Percentiles rank a stretch among this genome's conserved stretches.
These are phyloP conservation scores for Begonia loranthoides DNA, from an alignment of 306 rosid species.

Conservation along the genomic window DNA sequence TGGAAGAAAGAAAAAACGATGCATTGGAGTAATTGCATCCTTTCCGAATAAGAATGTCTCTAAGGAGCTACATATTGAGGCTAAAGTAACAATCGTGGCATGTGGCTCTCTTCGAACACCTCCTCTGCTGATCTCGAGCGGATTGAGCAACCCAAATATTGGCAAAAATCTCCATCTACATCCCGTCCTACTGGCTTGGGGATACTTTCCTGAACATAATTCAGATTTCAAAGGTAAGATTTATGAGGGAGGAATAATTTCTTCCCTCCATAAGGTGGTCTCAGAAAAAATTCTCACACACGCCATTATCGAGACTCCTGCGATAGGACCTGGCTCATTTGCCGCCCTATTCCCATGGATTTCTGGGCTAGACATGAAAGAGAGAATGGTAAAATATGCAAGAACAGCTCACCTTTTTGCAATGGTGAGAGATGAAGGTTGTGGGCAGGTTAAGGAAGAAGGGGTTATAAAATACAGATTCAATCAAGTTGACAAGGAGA, in stretches of 20 bases:
- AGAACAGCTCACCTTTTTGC: constrained; percentile 69
- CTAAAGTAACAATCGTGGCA: constrained; percentile 62
- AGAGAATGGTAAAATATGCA: constrained; percentile 42
- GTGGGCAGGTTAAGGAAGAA: constrained; percentile 51
- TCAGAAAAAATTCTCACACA: constrained; percentile 25
- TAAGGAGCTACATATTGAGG: constrained; percentile 58
- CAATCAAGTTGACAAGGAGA: constrained; percentile 45
- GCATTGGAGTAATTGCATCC: constrained; percentile 58
- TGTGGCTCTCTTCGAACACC: constrained; percentile 73
- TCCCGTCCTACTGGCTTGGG: constrained; percentile 64
- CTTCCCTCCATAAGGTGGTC: constrained; percentile 53
- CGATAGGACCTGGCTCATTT: constrained; percentile 60
- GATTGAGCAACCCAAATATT: constrained; percentile 54
- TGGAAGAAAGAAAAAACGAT: constrained; percentile 30
- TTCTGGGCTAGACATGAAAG: constrained; percentile 62
- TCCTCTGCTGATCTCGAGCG: constrained; percentile 65
- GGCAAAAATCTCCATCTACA: constrained; percentile 82
- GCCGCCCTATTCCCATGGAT: constrained; percentile 61
- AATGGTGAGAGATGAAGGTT: constrained; percentile 63
- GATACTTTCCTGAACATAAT: constrained; percentile 54
- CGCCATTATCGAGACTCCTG: constrained; percentile 58
- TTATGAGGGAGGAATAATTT: constrained; percentile 74
- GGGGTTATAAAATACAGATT: constrained; percentile 39
- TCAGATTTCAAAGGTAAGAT: constrained; percentile 33
- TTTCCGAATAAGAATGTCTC: constrained; percentile 28